Percentiles rank a stretch among this genome's conserved stretches.
These are phyloP conservation scores for Hagleromyces aurorensis DNA, from an alignment of 805 yeast genomes.

Conservation along the genomic window DNA sequence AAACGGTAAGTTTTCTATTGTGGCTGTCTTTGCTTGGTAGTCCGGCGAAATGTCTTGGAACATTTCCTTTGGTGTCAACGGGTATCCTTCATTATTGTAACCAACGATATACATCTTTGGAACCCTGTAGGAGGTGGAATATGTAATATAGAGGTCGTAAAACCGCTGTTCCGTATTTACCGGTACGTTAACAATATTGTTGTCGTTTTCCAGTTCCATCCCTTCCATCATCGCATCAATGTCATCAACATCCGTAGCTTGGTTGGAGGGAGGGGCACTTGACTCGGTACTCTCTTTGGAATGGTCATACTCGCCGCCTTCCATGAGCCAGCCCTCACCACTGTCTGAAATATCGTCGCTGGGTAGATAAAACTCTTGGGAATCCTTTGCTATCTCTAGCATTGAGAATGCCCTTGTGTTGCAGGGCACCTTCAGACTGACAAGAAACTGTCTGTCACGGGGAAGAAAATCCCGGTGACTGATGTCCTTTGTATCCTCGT, in stretches of 20 bases:
- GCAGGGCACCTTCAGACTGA: slow-evolving; percentile 86
- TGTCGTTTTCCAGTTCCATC: slow-evolving; percentile 31
- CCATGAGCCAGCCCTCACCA: slow-evolving; percentile 54
- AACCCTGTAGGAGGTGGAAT: slow-evolving; percentile 90
- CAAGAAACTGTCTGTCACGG: slow-evolving; percentile 73
- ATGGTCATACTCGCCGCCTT: slow-evolving; percentile 31
- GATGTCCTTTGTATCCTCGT: slow-evolving; percentile 37
- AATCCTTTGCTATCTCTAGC: slow-evolving; percentile 37
- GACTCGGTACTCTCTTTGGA: slow-evolving; percentile 2
- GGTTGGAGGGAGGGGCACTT: slow-evolving; percentile 2
- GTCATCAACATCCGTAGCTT: slow-evolving; percentile 10
- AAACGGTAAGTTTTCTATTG: slow-evolving; percentile 89
- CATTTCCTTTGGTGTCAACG: slow-evolving; percentile 82
- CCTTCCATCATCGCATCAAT: slow-evolving; percentile 25
- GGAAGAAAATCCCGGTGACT: slow-evolving; percentile 59
- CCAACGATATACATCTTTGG: slow-evolving; percentile 93
- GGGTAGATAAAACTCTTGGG: slow-evolving; percentile 23
- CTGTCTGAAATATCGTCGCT: slow-evolving; percentile 34
- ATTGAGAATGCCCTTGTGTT: slow-evolving; percentile 56
- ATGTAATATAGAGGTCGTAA: slow-evolving; percentile 85
- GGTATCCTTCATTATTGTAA: slow-evolving; percentile 73
- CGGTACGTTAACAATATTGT: slow-evolving; percentile 38
- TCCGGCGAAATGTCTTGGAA: slow-evolving; percentile 90
- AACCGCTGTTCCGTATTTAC: slow-evolving; percentile 47
- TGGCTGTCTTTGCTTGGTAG: slow-evolving; percentile 91